These are phyloP conservation scores for Backusella morwellensis DNA, from an alignment of 192 early-diverging fungal species.

Conservation along the genomic window DNA sequence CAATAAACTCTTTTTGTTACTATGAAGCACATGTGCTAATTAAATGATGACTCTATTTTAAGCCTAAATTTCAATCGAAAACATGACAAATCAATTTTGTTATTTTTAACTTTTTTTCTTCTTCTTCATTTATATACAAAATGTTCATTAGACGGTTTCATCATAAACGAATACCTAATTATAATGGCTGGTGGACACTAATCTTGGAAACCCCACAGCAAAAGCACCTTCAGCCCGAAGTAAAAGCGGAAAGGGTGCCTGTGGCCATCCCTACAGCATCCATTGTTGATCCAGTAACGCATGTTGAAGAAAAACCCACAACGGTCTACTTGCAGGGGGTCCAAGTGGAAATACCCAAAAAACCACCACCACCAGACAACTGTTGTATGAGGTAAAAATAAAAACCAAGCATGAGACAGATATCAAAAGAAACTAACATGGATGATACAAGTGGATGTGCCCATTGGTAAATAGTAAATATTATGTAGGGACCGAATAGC, in stretches of 20 bases:
- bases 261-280: neutral
- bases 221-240: neutral
- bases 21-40: neutral
- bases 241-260: neutral
- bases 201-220: conserved; percentile 8
- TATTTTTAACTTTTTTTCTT: neutral
- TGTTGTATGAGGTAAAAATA: conserved; percentile 14
- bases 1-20: neutral
- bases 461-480: conserved; percentile 22
- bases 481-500: neutral
- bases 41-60: neutral
- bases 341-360: conserved; percentile 9
- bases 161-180: conserved; percentile 17
- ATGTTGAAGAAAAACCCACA: neutral
- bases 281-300: neutral
- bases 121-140: neutral
- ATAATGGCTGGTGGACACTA: conserved; percentile 19
- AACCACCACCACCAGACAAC: conserved; percentile 7
- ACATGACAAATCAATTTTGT: neutral
- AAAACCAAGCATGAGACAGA: no score
- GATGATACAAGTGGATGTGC: conserved; percentile 14
- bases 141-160: conserved; percentile 4
- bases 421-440: no score
- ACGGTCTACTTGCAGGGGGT: neutral
- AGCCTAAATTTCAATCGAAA: neutral